Conservation (phyloP, 2,329 filamentous ascomycete species). For the Sporothrix pallida region DNA sequence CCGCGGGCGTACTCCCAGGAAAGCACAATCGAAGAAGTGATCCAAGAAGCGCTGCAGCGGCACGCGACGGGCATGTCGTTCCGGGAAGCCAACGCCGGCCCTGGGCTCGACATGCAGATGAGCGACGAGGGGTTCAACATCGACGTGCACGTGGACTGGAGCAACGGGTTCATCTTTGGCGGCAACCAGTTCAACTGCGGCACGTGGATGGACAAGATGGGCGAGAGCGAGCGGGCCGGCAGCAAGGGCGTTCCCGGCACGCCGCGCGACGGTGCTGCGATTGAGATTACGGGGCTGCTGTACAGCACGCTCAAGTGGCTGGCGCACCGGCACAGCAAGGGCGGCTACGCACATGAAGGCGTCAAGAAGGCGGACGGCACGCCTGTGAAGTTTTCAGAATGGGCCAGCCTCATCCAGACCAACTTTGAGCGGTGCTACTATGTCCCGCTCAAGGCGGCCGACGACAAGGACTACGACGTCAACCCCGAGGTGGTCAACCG, state of each 20-base stretch:
- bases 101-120: conserved; percentile 91
- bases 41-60: conserved; percentile 90
- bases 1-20: conserved; percentile 81
- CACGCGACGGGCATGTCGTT: conserved; percentile 92
- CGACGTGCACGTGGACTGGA: conserved; percentile 89
- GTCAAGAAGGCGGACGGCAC: conserved; percentile 69
- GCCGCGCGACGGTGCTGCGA: conserved; percentile 91
- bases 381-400: conserved; percentile 72
- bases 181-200: conserved; percentile 95
- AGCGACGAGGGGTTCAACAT: conserved; percentile 89
- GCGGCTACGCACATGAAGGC: conserved; percentile 73
- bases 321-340: conserved; percentile 66
- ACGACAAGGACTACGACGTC: conserved; percentile 80
- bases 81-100: conserved; percentile 91
- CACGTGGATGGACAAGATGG: conserved; percentile 99
- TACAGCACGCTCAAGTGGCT: conserved; percentile 92
- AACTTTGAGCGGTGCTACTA: conserved; percentile 96
- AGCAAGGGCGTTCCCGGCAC: conserved; percentile 95
- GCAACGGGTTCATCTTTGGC: conserved; percentile 87
- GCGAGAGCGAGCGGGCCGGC: conserved; percentile 88
- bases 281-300: conserved; percentile 91
- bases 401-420: conserved; percentile 78
- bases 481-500: conserved; percentile 82
- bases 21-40: conserved; percentile 84
- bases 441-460: conserved; percentile 70